Percentiles rank a stretch among this genome's conserved stretches.
These are phyloP conservation scores for Ogataea dorogensis DNA, from an alignment of 805 yeast species.

Conservation along the genomic window DNA sequence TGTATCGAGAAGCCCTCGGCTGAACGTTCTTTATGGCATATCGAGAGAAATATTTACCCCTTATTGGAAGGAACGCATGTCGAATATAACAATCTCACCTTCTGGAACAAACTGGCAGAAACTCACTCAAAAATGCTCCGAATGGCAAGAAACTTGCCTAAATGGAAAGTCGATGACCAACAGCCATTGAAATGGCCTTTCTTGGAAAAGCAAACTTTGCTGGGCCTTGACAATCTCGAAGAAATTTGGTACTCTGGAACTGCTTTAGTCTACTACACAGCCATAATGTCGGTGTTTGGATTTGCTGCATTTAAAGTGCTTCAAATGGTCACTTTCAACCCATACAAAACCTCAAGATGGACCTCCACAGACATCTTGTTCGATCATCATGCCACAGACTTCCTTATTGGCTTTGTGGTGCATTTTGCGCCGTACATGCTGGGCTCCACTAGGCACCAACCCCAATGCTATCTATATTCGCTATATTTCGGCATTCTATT, in stretches of 20 bases:
- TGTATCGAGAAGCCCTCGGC: constrained; percentile 75
- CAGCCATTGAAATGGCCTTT: constrained; percentile 67
- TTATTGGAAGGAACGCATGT: constrained; percentile 37
- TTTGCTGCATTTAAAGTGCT: constrained; percentile 15
- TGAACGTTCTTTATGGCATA: constrained; percentile 68
- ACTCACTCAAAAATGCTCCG: constrained; percentile 57
- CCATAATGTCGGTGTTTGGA: constrained; percentile 35
- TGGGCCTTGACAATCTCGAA: constrained; percentile 45
- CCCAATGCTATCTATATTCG: constrained; percentile 50
- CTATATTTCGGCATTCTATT: constrained; percentile 47
- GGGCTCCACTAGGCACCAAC: constrained; percentile 39
- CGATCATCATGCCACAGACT: constrained; percentile 34
- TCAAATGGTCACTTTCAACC: constrained; percentile 22
- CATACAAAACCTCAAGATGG: constrained; percentile 11
- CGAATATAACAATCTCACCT: constrained; percentile 34
- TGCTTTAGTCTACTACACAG: constrained; percentile 52
- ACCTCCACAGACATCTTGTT: constrained; percentile 18
- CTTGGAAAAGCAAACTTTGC: constrained; percentile 55
- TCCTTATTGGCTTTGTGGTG: constrained; percentile 53
- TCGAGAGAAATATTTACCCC: constrained; percentile 67
- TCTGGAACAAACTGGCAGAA: constrained; percentile 52
- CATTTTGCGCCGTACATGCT: constrained; percentile 57
- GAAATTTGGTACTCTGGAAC: constrained; percentile 66
- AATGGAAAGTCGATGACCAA: constrained; percentile 49
- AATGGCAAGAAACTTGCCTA: constrained; percentile 45